Conservation (phyloP, 345 rosid species). For the Populus pruinosa region DNA sequence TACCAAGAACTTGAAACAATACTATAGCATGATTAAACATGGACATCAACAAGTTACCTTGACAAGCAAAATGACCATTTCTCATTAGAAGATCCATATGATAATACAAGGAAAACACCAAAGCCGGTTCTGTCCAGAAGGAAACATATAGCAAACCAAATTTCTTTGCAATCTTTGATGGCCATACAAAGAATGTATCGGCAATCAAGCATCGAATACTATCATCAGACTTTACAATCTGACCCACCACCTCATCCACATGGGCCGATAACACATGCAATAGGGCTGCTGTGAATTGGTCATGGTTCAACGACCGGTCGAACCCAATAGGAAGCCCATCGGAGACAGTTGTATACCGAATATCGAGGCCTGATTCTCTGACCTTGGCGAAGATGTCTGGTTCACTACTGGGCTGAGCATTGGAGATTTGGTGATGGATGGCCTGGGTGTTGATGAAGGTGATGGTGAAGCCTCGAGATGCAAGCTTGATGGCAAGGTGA, state of each 20-base stretch:
- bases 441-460: constrained; percentile 62
- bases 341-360: constrained; percentile 60
- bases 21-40: background rate
- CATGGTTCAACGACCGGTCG: constrained; percentile 71
- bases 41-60: constrained; percentile 34
- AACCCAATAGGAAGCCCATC: constrained; percentile 69
- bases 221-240: constrained; percentile 30
- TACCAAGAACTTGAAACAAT: background rate
- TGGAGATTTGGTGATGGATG: constrained; percentile 53
- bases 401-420: constrained; percentile 21
- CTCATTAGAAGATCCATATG: constrained; percentile 64
- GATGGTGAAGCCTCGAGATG: constrained; percentile 69
- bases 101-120: constrained; percentile 59
- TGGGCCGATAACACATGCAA: constrained; percentile 59
- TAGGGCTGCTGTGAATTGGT: constrained; percentile 52
- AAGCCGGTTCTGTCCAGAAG: constrained; percentile 83
- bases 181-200: constrained; percentile 75
- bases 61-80: constrained; percentile 63
- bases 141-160: constrained; percentile 59
- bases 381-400: constrained; percentile 47
- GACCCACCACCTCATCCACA: constrained; percentile 51
- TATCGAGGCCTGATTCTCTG: constrained; percentile 64
- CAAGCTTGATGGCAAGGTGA: constrained; percentile 67
- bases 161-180: constrained; percentile 59
- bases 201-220: constrained; percentile 56